A percentile compares a stretch with the other conserved stretches of the same genome.
Conservation (phyloP, 2,329 filamentous ascomycete species). For the Trichoderma aggressivum region DNA sequence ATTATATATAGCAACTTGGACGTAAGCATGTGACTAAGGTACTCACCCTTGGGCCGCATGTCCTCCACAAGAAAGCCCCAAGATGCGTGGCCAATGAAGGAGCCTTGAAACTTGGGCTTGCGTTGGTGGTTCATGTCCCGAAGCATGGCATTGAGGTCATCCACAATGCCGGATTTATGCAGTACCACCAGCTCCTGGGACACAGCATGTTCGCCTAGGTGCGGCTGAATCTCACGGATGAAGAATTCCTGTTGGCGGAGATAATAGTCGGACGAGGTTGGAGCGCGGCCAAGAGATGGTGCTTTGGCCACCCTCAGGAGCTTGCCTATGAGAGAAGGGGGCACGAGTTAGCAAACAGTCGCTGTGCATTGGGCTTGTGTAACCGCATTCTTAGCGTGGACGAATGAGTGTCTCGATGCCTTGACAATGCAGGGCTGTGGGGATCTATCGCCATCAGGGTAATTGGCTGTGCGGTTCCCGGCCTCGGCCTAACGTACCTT, state of each 20-base stretch:
- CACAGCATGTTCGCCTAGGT: constrained; percentile 35
- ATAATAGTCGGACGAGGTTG: constrained; percentile 38
- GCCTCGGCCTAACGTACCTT: constrained; percentile 28
- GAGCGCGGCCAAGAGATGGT: constrained; percentile 28
- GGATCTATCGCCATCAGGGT: neutral
- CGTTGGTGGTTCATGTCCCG: constrained; percentile 44
- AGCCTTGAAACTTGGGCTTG: constrained; percentile 46
- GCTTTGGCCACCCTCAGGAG: constrained; percentile 41
- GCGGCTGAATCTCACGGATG: constrained; percentile 33
- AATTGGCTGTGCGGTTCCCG: neutral
- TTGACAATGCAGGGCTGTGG: neutral
- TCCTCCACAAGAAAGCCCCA: constrained; percentile 71
- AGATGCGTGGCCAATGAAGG: constrained; percentile 51
- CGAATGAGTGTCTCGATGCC: neutral
- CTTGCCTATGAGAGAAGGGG: constrained; percentile 28
- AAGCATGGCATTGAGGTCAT: constrained; percentile 53
- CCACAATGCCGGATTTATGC: constrained; percentile 35
- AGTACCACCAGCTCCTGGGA: constrained; percentile 39
- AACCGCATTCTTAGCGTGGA: neutral
- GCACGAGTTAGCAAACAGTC: neutral
- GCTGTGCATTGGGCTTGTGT: constrained; percentile 4
- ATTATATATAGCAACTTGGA: neutral
- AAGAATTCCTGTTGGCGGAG: constrained; percentile 38
- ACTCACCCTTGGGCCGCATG: constrained; percentile 50
- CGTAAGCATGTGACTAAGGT: neutral